A percentile compares a stretch with the other conserved stretches of the same genome.
Evolutionary conservation across 805 yeast species (phyloP).

Genomic region (Novakomyces olei): DNA sequence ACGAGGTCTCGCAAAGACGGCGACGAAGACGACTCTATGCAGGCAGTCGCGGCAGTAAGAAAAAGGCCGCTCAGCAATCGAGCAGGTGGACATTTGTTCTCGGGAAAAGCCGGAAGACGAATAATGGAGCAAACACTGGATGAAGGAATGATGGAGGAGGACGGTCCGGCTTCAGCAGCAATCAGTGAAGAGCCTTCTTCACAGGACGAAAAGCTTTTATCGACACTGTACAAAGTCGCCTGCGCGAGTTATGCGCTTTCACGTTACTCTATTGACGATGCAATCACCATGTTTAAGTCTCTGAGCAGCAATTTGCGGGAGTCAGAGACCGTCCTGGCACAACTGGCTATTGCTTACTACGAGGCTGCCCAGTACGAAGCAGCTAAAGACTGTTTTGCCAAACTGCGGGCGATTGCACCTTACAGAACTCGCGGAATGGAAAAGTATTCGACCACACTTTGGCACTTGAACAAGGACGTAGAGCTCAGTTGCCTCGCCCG

Average conservation of each 20-base stretch:
- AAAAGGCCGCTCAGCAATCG: no score
- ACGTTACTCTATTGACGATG: slow-evolving; percentile 56
- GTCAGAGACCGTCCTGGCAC: slow-evolving; percentile 71
- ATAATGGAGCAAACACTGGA: no score
- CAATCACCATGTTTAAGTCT: slow-evolving; percentile 43
- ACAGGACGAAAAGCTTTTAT: slow-evolving; percentile 4
- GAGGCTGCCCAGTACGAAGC: slow-evolving; percentile 72
- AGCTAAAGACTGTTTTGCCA: slow-evolving; percentile 39
- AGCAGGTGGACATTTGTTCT: no score
- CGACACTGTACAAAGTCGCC: slow-evolving; percentile 9
- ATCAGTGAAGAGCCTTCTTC: no score
- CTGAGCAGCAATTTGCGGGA: slow-evolving; percentile 40
- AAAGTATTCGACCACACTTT: slow-evolving; percentile 63
- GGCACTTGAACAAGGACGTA: slow-evolving; percentile 74
- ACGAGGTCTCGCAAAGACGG: no score
- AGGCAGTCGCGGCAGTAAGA: no score
- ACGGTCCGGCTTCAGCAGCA: not conserved
- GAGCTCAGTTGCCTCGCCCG: slow-evolving; percentile 65
- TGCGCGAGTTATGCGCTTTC: slow-evolving; percentile 8
- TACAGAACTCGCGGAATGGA: slow-evolving; percentile 79
- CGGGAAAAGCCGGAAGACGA: no score
- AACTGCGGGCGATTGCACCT: slow-evolving; percentile 46
- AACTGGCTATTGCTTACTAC: slow-evolving; percentile 60
- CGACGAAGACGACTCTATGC: no score
- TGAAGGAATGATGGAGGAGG: not conserved